Evolutionary conservation across 495 filamentous ascomycete species (phyloP), one percentile per base, ranked within the genome.

Genomic region (Darksidea phi): DNA sequence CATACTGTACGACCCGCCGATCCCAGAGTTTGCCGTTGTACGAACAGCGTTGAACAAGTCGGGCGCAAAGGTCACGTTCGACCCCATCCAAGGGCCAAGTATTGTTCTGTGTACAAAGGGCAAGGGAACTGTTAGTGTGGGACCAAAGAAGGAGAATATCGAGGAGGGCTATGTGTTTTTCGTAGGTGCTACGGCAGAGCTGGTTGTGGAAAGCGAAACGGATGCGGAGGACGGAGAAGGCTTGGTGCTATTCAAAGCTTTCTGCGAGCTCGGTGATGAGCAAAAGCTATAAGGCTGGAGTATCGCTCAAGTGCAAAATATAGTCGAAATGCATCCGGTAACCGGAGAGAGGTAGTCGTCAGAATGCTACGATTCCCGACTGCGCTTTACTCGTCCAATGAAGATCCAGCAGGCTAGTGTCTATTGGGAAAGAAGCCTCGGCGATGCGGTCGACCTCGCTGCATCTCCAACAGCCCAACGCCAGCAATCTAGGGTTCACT

Each of bases 21-120:
- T 97, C 59, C 91, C 97, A 36, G 95, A 98, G 73, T 98, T 97
- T 75, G 86, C 84, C 54, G 95, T 98, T 18, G 83, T 97, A 32
- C 87, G 88, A 72, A 87, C 90, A 7, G 83, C 87, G 17, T 76
- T 97, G 34, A 83, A 83, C 48, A 81, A 81, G 20, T 76, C 79
- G 6, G 86, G 85, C 1, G 85, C 88, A 15, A 95, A 91, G 71
- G 91, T 85, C 1, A 92, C 86, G 0, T 95, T 98, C 67, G 90
- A 94, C 54, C 79, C 80, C 3, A 82, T 97, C n/a, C 83, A 85
- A 6, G 94, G 94, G 0, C 94, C 94, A 5, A 95, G 90, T 72
- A 88, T 98, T 63, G 68, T 97, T 54, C 95, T 98, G 61, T 95
- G 91, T 70, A 96, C 91, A 0, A 74, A 76, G 18, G 94, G 94